phyloP scores from a whole-genome alignment of 345 rosid genomes.

The Abelmoschus esculentus region DNA sequence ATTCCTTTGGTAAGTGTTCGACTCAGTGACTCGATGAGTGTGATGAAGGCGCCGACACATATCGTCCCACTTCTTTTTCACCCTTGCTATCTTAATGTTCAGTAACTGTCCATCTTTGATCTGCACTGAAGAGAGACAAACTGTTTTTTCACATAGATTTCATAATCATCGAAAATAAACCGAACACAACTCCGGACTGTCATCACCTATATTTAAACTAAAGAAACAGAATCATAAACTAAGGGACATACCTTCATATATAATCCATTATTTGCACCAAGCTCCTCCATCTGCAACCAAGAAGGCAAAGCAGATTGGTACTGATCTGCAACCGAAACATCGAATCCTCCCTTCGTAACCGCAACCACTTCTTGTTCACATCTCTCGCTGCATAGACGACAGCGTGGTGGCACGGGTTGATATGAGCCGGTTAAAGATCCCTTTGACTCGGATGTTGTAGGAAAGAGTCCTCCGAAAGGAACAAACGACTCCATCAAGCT shows the following conservation, averaged over 20 bases:
- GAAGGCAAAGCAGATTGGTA: slow-evolving; percentile 52
- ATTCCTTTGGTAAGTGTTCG: slow-evolving; percentile 15
- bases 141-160: slow-evolving; percentile 29
- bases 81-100: slow-evolving; percentile 25
- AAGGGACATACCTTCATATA: slow-evolving; percentile 40
- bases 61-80: slow-evolving; percentile 40
- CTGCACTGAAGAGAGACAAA: slow-evolving; percentile 60
- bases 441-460: slow-evolving; percentile 50
- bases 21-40: slow-evolving; percentile 9
- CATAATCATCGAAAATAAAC: slow-evolving; percentile 7
- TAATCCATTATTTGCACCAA: slow-evolving; percentile 27
- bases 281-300: slow-evolving; percentile 64
- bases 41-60: slow-evolving; percentile 36
- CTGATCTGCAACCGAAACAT: slow-evolving; percentile 37
- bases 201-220: background rate
- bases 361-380: slow-evolving; percentile 18
- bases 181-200: background rate
- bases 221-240: slow-evolving; percentile 1
- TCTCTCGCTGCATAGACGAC: slow-evolving; percentile 34
- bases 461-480: slow-evolving; percentile 68
- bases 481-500: too few species aligned
- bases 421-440: slow-evolving; percentile 29
- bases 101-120: slow-evolving; percentile 38
- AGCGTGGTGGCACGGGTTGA: slow-evolving; percentile 23
- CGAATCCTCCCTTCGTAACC: too few species aligned